Base-by-base conservation (phyloP, 805 yeast genomes). In the Saccharomycopsis sp. region DNA sequence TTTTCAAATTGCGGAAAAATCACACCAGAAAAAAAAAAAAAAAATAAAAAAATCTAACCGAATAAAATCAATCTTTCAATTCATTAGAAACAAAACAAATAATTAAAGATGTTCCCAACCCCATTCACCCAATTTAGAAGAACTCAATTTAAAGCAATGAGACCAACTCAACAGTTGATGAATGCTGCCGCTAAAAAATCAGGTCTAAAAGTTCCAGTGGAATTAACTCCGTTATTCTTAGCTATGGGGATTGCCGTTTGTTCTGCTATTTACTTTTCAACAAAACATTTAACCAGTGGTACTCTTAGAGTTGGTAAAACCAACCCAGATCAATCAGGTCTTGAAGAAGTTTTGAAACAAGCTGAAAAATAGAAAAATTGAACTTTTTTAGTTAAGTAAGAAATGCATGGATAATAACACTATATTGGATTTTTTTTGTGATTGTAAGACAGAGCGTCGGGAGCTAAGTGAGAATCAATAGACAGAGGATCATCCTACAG, bases 191-290 rank as follows among this genome's bases (percentile, higher is more conserved):
- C 62, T 57, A 16, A 32, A 31, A 38, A 40, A 22, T 32, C 39
- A 23, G 41, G 28, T n/a, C 11, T 19, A 32, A 40, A 17, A 26
- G 44, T 65, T 41, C 71, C 71, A 45, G 67, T 66, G 44, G 71
- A 67, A 55, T 55, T 66, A 51, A 60, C 64, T 41, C 71, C 71
- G 54, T 61, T 67, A 45, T 64, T 65, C 49, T 62, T 63, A 23
- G 70, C 70, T 23, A 62, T 67, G 60, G 65, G 65, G 51, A 62
- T 65, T 47, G 71, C 68, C 14, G 56, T 64, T 51, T 52, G 56
- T 45, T 66, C 71, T 20, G 71, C 70, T 27, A 50, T 60, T 43
- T 67, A 52, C 60, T 67, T 67, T 59, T 44, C 63, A 22, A 47
- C 57, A 41, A 67, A 66, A 61, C 66, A 66, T 50, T 50, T 53